Percentiles rank a stretch among this genome's conserved stretches.
These are phyloP conservation scores for Acanthamoeba royreba DNA, from an alignment of 208 protist species.

Conservation along the genomic window DNA sequence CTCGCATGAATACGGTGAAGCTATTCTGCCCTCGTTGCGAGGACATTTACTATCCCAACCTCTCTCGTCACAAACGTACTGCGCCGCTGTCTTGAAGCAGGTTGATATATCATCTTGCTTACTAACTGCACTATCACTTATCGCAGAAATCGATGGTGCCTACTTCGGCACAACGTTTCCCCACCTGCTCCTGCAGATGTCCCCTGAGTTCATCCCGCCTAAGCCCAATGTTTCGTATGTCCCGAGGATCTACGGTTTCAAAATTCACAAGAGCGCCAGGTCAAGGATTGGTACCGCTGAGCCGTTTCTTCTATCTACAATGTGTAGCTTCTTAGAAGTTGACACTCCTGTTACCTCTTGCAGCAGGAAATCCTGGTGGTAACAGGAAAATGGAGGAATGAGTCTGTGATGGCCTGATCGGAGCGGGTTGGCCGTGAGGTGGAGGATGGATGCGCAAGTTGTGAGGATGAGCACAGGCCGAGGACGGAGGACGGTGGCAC, in stretches of 20 bases:
- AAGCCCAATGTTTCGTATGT: slow-evolving; percentile 86
- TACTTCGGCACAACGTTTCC: slow-evolving; percentile 98
- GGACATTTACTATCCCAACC: slow-evolving; percentile 95
- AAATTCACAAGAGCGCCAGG: slow-evolving; percentile 79
- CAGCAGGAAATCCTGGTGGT: too few species aligned
- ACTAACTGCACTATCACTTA: not conserved
- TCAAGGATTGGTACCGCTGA: not conserved
- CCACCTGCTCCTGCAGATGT: slow-evolving; percentile 89
- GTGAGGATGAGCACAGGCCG: too few species aligned
- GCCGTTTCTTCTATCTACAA: too few species aligned
- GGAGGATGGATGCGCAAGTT: too few species aligned
- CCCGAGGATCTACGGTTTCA: slow-evolving; percentile 96
- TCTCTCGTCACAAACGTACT: slow-evolving; percentile 85
- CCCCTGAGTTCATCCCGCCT: slow-evolving; percentile 72
- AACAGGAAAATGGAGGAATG: too few species aligned
- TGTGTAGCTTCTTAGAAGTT: too few species aligned
- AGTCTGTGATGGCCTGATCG: too few species aligned
- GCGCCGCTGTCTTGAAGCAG: not conserved
- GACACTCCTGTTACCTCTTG: too few species aligned
- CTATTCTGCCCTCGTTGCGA: slow-evolving; percentile 97
- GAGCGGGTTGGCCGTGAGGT: too few species aligned
- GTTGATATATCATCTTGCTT: not conserved
- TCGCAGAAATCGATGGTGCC: slow-evolving; percentile 87
- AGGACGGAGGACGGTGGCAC: too few species aligned
- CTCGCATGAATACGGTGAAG: slow-evolving; percentile 87